Conservation (phyloP, 2,329 filamentous ascomycete genomes). For the Penicillium sp. region DNA sequence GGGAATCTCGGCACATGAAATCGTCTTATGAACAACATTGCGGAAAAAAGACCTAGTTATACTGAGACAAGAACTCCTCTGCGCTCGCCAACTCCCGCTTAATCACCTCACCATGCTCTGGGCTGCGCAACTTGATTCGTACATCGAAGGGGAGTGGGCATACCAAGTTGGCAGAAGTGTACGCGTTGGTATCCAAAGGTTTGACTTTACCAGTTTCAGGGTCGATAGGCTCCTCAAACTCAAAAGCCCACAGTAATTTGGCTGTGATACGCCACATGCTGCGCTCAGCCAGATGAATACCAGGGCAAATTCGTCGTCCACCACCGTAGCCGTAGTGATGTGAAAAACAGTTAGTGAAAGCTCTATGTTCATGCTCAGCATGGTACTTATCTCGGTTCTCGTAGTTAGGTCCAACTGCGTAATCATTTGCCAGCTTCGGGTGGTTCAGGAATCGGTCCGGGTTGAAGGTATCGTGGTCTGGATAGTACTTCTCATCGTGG, state of each 20-base stretch:
- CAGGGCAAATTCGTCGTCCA: not conserved
- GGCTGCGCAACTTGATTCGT: not conserved
- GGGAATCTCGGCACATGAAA: not conserved
- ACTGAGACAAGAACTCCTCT: not conserved
- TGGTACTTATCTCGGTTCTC: constrained; percentile 47
- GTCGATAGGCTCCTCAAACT: not conserved
- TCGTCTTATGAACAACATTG: no score
- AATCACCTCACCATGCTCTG: not conserved
- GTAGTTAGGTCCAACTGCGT: constrained; percentile 36
- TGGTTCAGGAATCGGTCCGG: constrained; percentile 38
- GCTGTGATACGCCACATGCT: not conserved
- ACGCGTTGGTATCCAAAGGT: not conserved
- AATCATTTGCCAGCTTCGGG: constrained; percentile 34
- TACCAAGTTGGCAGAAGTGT: not conserved
- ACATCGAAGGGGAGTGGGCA: not conserved
- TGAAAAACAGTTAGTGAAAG: not conserved
- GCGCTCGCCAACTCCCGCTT: not conserved
- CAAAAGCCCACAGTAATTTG: not conserved
- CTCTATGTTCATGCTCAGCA: not conserved
- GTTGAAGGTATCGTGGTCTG: constrained; percentile 33
- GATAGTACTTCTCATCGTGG: constrained; percentile 40
- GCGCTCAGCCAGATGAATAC: not conserved
- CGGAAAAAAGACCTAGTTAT: not conserved
- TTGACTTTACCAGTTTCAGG: not conserved
- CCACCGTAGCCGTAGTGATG: constrained; percentile 51